Conservation (phyloP, 2,329 filamentous ascomycete species). For the Penicillium sp. region DNA sequence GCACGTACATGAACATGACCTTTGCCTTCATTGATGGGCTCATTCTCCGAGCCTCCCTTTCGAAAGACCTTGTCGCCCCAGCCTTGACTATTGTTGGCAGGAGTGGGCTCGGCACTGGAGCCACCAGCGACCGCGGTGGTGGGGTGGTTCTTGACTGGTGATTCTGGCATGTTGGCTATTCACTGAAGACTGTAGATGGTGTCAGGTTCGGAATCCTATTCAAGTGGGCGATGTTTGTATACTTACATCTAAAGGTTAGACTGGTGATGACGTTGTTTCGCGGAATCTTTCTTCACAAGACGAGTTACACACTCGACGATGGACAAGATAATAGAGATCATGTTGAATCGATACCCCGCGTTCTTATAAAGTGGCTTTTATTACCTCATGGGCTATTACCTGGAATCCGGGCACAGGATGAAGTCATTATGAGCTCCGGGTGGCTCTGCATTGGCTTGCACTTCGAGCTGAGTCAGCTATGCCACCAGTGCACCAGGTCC, state of each 20-base stretch:
- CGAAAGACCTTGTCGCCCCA: conserved; percentile 23
- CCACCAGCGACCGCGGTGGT: conserved; percentile 22
- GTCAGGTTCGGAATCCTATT: neutral
- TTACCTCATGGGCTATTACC: conserved; percentile 2
- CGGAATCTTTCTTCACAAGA: neutral
- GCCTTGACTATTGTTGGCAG: conserved; percentile 29
- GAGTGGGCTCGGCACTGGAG: conserved; percentile 26
- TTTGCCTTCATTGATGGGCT: conserved; percentile 13
- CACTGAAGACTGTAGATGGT: neutral
- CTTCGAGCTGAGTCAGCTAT: neutral
- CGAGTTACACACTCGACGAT: conserved; percentile 4
- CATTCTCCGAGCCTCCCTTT: conserved; percentile 20
- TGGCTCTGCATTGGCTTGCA: neutral
- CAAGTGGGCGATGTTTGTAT: neutral
- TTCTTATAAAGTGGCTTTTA: conserved; percentile 1
- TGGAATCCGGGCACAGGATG: conserved; percentile 6
- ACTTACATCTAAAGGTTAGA: neutral
- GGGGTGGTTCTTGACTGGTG: conserved; percentile 13
- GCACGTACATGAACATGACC: conserved; percentile 28
- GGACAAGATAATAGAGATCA: conserved; percentile 9
- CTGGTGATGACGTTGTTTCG: conserved; percentile 3
- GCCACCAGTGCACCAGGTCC: neutral
- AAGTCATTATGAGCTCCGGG: conserved; percentile 19
- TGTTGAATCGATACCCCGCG: neutral
- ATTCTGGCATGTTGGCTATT: conserved; percentile 12